Percentiles rank a stretch among this genome's conserved stretches.
phyloP scores from a whole-genome alignment of 805 yeast genomes.

The Cyberlindnera nakhonratchasimensis region DNA sequence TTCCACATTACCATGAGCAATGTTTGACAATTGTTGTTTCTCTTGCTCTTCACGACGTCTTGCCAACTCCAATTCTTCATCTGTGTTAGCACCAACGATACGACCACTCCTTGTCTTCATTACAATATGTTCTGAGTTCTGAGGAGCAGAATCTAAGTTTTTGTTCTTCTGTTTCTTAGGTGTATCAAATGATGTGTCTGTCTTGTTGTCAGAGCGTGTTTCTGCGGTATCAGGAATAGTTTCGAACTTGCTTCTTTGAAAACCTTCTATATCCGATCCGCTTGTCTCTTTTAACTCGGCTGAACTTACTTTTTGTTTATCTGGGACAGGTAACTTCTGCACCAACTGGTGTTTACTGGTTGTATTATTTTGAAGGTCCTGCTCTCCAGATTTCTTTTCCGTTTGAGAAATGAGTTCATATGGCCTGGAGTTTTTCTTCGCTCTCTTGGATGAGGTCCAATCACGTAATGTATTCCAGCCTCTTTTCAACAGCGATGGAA shows the following conservation, averaged over 20 bases:
- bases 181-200: neutral
- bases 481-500: conserved; percentile 7
- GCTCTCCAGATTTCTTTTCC: no score
- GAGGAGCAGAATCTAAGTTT: neutral
- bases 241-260: no score
- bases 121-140: conserved; percentile 16
- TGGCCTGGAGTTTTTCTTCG: conserved; percentile 1
- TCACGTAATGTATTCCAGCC: conserved; percentile 5
- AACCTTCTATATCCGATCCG: no score
- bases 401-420: conserved; percentile 3
- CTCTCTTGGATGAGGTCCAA: conserved; percentile 7
- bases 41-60: conserved; percentile 21
- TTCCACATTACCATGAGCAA: conserved; percentile 21
- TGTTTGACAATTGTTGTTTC: conserved; percentile 18
- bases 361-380: no score
- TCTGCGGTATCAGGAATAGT: no score
- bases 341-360: no score
- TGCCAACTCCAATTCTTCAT: conserved; percentile 24
- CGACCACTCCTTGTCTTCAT: conserved; percentile 33
- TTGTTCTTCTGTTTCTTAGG: neutral
- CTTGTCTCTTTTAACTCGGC: no score
- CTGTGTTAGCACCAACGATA: conserved; percentile 29
- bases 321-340: no score
- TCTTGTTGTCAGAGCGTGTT: neutral
- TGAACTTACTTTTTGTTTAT: no score